Base-by-base conservation (phyloP, 495 filamentous ascomycete genomes). In the Penicillium daleae region DNA sequence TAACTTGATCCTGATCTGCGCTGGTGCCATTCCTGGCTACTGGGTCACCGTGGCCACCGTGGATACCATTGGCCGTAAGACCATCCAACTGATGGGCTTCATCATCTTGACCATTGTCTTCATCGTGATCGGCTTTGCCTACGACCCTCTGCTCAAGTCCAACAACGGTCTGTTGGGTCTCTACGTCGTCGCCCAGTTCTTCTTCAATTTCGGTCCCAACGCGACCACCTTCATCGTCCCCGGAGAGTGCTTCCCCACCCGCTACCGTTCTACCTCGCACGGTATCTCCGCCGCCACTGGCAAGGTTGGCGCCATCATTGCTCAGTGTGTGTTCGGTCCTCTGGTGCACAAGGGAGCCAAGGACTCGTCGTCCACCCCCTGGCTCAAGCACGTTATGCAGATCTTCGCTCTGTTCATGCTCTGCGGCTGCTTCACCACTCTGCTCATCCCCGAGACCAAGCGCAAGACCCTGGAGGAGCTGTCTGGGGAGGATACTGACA, bases 151-250 rank as follows among this genome's bases (percentile, higher is more conserved):
- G 65, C 65, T 72, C 55, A 49, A 82, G 64, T 56, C 83, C 68
- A 22, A 78, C 58, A 71, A 78, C 63, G 77, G 78, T 54, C 80
- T 93, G 15, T 80, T 93, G 27, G 88, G 80, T 26, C 83, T 92
- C 60, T 95, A 93, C 70, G 83, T 94, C 26, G 75, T 95, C 3
- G 86, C 88, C 26, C 89, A 94, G 66, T 91, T 92, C 79, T 94
- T 92, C 80, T 94, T 94, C 84, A 93, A 94, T 78, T 93, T 85
- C 61, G 80, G 92, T 2, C 93, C 93, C 59, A 96, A 96, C 76
- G 82, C 90, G 1, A 96, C 91, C 24, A 96, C 92, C 32, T 96
- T 96, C 80, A 89, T 96, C 68, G 88, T 96, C 0, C 92, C 93
- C 15, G 93, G 92, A 21, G 93, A 97, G 73, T 89, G 86, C 68